These are phyloP conservation scores for Alternaria hordeiaustralica DNA, from an alignment of 2,329 filamentous ascomycete genomes.

Conservation along the genomic window DNA sequence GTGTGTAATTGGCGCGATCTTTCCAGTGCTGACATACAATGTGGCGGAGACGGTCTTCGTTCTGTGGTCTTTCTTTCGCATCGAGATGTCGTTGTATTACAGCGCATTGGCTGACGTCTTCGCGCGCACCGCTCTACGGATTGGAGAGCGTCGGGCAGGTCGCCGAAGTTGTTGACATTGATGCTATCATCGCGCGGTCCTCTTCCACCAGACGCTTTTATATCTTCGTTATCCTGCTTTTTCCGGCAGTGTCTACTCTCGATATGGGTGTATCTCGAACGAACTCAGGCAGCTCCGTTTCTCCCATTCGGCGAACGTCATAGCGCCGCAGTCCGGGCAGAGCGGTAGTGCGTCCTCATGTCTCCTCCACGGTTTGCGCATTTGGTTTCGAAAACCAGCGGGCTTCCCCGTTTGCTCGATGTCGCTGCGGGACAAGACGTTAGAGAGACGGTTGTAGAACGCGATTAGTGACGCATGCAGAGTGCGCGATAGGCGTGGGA, in stretches of 20 bases:
- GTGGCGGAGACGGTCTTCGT: neutral
- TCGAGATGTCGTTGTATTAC: neutral
- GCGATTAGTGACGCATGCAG: neutral
- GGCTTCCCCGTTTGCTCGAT: fast-evolving
- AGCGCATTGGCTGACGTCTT: neutral
- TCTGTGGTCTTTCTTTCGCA: neutral
- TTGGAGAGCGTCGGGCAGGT: no score
- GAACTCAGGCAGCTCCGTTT: neutral
- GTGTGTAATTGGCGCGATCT: neutral
- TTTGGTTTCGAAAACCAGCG: neutral
- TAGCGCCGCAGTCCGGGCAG: neutral
- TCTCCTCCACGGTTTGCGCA: neutral
- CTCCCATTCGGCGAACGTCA: neutral
- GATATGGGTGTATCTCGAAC: neutral
- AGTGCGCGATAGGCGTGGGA: neutral
- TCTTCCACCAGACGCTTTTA: no score
- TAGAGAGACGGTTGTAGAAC: neutral
- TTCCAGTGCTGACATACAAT: neutral
- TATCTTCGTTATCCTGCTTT: neutral
- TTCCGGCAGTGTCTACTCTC: neutral
- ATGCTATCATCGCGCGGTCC: no score
- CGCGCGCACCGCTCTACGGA: no score
- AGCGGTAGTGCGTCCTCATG: neutral
- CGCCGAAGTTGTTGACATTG: no score
- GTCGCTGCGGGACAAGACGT: neutral